Base-by-base conservation (phyloP, 2,329 filamentous ascomycete species). In the Cladophialophora carrionii region DNA sequence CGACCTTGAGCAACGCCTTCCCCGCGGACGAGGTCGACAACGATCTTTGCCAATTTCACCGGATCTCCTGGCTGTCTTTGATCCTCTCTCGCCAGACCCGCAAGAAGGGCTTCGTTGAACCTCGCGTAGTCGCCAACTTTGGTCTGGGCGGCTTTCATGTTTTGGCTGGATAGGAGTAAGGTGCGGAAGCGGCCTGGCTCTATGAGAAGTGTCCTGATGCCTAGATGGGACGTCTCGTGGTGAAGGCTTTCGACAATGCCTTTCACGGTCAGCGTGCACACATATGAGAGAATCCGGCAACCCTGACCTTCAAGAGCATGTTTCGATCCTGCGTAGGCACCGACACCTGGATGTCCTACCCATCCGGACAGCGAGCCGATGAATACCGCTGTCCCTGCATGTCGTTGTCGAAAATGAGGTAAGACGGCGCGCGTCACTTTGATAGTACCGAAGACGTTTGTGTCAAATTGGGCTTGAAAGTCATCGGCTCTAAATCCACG, bases 21-120 rank as follows among this genome's bases (percentile, higher is more conserved):
- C 55, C 76, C 76, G 7, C 82, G 85, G 68, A 88, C 68, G 14
- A 85, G 76, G 68, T 88, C 85, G 4, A 87, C 78, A 32, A 86
- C 76, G 0, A 84, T 78, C 61, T 74, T 77, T 3, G 77, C 76
- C 0, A 82, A 85, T 76, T 86, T 86, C n/a, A 73, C 74, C 2
- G 85, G 79, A 71, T 88, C 84, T 0, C 85, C 86, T 0, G 77
- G 79, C 74, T 87, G 85, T 0, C 80, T 79, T 20, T 52, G 43
- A 31, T 63, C 51, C 31, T 59, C 53, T 24, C 31, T 54, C 12
- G 80, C 77, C 63, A 86, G 74, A 9, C 52, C 29, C 7, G n/a
- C 29, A 5, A 52, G 26, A 22, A 57, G 46, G 4, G 48, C 48
- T 20, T 68, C 17, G 17, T 43, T 55, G 26, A 53, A 32, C 26